Base-by-base conservation (phyloP, 352 stramenopile genomes). In the Phytophthora citricola region DNA sequence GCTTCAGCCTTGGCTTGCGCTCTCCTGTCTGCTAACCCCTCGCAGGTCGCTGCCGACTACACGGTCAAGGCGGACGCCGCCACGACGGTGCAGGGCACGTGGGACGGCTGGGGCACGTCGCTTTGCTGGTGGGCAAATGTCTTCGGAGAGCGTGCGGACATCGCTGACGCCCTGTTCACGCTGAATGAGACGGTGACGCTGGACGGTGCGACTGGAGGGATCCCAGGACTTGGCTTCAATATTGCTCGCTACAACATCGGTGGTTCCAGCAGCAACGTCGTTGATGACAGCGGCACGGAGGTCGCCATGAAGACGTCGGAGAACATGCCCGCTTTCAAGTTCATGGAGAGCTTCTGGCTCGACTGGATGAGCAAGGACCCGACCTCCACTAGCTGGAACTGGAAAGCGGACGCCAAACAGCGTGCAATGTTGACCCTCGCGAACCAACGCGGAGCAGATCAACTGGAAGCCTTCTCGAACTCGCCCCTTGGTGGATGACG, bases 401-500 rank as follows among this genome's bases (percentile, higher is more conserved):
- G 79, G 79, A 58, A 66, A n/a, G 64, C 50, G 4, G 79, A 89
- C 27, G 55, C 68, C 8, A 73, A 71, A 43, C 79, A 89, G 61
- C 79, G 79, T 11, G 29, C 69, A 17, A 78, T 83, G 59, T 45
- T 89, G 2, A 43, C 60, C 17, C 55, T 76, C 5, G 75, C 77
- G 34, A 77, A 75, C 17, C 24, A 56, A 2, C 77, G 79, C 15
- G 79, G 79, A 12, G 73, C 58, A 17, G 75, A 83, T 52, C 26
- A 76, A 9, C 44, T 89, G 9, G 79, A 89, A 50, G 77, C 77
- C 0, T 89, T 86, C 50, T 84, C 79, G 15, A 89, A 89, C 61
- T 76, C 79, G 32, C 77, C 77, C 79, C 79, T 3, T 89, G 79
- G 79, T 89, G 79, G 79, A 89, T 89, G 79, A 82, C 66, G 17